Evolutionary conservation across 345 rosid species (phyloP).

Genomic region (Acer saccharum): DNA sequence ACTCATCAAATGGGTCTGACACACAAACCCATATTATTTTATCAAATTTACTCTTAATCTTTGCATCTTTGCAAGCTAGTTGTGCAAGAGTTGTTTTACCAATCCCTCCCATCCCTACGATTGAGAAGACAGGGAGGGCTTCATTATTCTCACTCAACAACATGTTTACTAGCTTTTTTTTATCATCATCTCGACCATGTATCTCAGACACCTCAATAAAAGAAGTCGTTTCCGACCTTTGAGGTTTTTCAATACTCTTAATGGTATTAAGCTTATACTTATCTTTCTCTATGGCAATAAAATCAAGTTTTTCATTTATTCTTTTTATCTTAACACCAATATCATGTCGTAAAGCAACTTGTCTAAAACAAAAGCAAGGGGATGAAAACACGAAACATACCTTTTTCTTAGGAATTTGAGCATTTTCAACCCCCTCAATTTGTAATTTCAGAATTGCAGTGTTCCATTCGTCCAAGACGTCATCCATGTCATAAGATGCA

Average conservation of each 20-base stretch:
- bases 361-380: neutral
- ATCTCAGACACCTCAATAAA: neutral
- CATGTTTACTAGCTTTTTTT: neutral
- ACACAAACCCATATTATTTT: constrained; percentile 9
- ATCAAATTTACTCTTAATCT: neutral
- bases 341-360: neutral
- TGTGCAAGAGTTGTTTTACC: no score
- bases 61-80: neutral
- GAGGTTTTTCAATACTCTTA: neutral
- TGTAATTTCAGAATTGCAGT: neutral
- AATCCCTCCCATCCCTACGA: no score
- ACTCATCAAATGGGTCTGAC: neutral
- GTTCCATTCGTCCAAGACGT: neutral
- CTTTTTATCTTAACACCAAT: neutral
- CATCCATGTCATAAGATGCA: constrained; percentile 8
- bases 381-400: neutral
- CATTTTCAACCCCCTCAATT: neutral
- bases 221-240: neutral
- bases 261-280: rapidly evolving
- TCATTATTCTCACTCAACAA: neutral
- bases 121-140: neutral
- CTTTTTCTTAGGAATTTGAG: neutral
- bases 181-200: neutral
- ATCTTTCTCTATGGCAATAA: neutral
- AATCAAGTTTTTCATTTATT: constrained; percentile 1